Evolutionary conservation across 108 stramenopile genomes (phyloP).

Genomic region (Cyclotella kingstonii): DNA sequence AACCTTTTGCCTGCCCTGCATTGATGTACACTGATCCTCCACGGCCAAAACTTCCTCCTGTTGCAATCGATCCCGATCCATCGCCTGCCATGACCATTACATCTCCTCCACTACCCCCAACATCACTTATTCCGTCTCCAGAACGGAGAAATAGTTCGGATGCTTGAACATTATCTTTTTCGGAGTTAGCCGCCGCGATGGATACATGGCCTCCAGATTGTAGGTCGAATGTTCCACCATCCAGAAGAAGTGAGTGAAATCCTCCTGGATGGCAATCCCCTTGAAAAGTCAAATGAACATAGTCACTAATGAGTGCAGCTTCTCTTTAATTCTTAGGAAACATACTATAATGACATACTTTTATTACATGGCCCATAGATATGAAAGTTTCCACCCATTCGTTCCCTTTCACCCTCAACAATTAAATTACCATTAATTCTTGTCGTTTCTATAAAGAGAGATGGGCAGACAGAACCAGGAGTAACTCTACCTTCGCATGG

Average conservation of each 20-base stretch:
- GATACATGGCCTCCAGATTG: constrained; percentile 20
- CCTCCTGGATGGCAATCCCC: constrained; percentile 16
- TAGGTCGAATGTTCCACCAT: constrained; percentile 27
- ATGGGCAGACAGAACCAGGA: constrained; percentile 5
- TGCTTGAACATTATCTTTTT: constrained; percentile 13
- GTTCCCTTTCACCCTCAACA: constrained; percentile 17
- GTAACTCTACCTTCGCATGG: constrained; percentile 24
- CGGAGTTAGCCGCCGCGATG: constrained; percentile 24
- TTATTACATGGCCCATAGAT: constrained; percentile 28
- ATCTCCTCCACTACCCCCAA: constrained; percentile 35
- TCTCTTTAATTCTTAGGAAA: no score
- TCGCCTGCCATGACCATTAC: constrained; percentile 26
- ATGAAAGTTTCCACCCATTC: constrained; percentile 17
- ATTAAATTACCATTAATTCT: constrained; percentile 22
- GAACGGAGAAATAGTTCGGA: constrained; percentile 17
- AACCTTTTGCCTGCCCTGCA: constrained; percentile 27
- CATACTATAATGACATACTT: background rate
- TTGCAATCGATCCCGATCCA: constrained; percentile 19
- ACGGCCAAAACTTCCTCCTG: constrained; percentile 17
- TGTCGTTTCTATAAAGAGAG: constrained; percentile 16
- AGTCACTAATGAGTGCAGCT: no score
- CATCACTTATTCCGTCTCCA: constrained; percentile 24
- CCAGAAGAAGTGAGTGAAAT: constrained; percentile 20
- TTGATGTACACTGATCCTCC: constrained; percentile 30
- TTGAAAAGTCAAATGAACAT: background rate